phyloP scores from a whole-genome alignment of 164 flowering plant genomes.

The Umbellularia californica region DNA sequence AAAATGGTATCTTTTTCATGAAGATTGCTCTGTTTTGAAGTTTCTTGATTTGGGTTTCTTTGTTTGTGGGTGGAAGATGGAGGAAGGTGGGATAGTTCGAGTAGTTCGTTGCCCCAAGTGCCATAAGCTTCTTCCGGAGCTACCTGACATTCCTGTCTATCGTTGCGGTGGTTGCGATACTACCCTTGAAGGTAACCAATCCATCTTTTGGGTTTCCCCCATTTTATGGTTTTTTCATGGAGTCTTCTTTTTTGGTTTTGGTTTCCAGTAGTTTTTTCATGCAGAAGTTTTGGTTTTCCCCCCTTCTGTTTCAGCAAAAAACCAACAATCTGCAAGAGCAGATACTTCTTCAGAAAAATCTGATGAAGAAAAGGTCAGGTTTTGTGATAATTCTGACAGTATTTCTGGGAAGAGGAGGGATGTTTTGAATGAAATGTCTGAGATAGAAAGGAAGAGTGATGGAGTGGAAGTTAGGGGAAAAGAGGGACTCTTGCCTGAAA shows the following conservation, averaged over 20 bases:
- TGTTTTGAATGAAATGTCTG: conserved; percentile 12
- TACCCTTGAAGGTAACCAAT: conserved; percentile 43
- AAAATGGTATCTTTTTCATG: too few species aligned
- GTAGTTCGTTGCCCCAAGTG: conserved; percentile 67
- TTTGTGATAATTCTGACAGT: conserved; percentile 20
- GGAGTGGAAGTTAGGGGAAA: conserved; percentile 16
- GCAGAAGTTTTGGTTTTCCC: not conserved
- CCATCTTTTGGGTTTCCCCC: not conserved
- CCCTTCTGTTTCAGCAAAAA: conserved; percentile 30
- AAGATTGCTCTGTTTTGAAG: not conserved
- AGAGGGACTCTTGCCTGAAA: conserved; percentile 16
- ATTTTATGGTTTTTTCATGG: too few species aligned
- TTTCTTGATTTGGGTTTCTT: not conserved
- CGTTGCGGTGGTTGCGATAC: conserved; percentile 64
- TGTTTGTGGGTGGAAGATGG: conserved; percentile 25
- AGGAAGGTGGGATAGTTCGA: conserved; percentile 40
- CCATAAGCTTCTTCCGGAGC: conserved; percentile 49
- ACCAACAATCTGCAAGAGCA: conserved; percentile 10
- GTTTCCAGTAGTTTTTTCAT: not conserved
- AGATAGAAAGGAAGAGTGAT: conserved; percentile 21
- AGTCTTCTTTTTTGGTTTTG: not conserved
- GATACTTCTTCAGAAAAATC: conserved; percentile 30
- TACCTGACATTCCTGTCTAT: conserved; percentile 38
- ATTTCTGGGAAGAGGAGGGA: conserved; percentile 9
- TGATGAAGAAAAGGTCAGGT: conserved; percentile 20